A percentile compares a stretch with the other conserved stretches of the same genome.
These are phyloP conservation scores for Cyberlindnera mississippiensis DNA, from an alignment of 805 yeast genomes.

Conservation along the genomic window DNA sequence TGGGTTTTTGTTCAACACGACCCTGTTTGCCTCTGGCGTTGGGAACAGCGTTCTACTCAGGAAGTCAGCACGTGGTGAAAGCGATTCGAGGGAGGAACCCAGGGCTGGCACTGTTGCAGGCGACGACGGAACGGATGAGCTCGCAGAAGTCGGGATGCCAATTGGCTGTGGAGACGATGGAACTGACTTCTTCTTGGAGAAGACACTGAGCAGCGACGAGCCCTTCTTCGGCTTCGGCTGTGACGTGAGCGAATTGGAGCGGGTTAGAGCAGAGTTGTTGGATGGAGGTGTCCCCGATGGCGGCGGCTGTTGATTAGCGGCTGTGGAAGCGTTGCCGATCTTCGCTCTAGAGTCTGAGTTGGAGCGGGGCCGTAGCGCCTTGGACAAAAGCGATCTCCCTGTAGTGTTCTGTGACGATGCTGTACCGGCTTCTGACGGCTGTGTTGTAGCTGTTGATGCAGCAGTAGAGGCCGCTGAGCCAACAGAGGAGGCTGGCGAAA, in stretches of 20 bases:
- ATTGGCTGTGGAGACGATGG: constrained; percentile 22
- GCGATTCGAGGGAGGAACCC: constrained; percentile 15
- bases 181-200: constrained; percentile 28
- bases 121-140: constrained; percentile 9
- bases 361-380: constrained; percentile 26
- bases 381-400: constrained; percentile 21
- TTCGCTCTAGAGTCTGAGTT: constrained; percentile 22
- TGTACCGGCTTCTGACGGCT: constrained; percentile 13
- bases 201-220: constrained; percentile 28
- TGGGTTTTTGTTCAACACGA: constrained; percentile 44
- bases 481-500: constrained; percentile 15
- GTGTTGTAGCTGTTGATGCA: constrained; percentile 16
- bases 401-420: not conserved
- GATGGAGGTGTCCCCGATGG: not conserved
- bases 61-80: constrained; percentile 12
- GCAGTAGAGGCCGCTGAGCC: constrained; percentile 15
- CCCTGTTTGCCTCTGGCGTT: constrained; percentile 26
- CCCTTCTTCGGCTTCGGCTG: constrained; percentile 24
- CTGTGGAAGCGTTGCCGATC: not conserved
- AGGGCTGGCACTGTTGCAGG: constrained; percentile 7
- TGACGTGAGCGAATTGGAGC: constrained; percentile 20
- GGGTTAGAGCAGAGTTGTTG: constrained; percentile 5
- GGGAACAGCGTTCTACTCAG: constrained; percentile 6
- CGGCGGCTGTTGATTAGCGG: constrained; percentile 3
- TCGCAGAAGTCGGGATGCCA: constrained; percentile 13